A percentile compares a stretch with the other conserved stretches of the same genome.
Evolutionary conservation across 2,329 filamentous ascomycete genomes (phyloP).

Genomic region (Hypoxylon sp.): DNA sequence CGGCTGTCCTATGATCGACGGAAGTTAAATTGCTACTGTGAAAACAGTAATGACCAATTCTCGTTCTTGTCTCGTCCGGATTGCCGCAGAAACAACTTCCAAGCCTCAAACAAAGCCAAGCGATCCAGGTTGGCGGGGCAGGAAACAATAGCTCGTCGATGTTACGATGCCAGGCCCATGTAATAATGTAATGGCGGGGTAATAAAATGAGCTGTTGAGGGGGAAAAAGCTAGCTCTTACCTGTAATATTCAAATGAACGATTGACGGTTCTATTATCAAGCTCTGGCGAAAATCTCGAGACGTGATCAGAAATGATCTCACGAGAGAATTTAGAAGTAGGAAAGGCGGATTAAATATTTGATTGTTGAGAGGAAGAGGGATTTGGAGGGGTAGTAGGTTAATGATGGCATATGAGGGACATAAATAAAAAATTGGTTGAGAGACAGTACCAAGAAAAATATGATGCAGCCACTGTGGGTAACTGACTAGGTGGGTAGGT

Average conservation of each 20-base stretch:
- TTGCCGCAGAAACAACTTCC: constrained; percentile 24
- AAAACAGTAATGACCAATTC: constrained; percentile 22
- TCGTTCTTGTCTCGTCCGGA: constrained; percentile 22
- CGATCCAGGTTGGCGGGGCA: constrained; percentile 39
- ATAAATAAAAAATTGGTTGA: constrained; percentile 46
- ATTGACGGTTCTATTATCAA: constrained; percentile 15
- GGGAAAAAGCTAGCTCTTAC: constrained; percentile 31
- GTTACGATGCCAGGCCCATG: constrained; percentile 37
- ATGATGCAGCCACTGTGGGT: constrained; percentile 39
- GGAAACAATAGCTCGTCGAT: constrained; percentile 32
- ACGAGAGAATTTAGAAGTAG: constrained; percentile 19
- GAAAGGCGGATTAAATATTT: constrained; percentile 40
- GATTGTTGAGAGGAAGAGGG: constrained; percentile 39
- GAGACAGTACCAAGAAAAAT: constrained; percentile 41
- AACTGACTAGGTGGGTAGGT: constrained; percentile 18
- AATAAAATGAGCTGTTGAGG: constrained; percentile 32
- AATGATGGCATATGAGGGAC: constrained; percentile 47
- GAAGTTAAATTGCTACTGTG: constrained; percentile 6
- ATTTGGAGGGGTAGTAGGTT: constrained; percentile 41
- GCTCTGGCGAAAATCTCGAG: constrained; percentile 25
- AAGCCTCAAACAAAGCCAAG: constrained; percentile 37
- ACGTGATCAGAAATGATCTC: constrained; percentile 30
- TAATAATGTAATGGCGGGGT: constrained; percentile 42
- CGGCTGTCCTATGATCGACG: constrained; percentile 14
- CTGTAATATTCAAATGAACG: constrained; percentile 21